These are phyloP conservation scores for Phallus indusiatus DNA, from an alignment of 768 basidiomycete genomes.

Conservation along the genomic window DNA sequence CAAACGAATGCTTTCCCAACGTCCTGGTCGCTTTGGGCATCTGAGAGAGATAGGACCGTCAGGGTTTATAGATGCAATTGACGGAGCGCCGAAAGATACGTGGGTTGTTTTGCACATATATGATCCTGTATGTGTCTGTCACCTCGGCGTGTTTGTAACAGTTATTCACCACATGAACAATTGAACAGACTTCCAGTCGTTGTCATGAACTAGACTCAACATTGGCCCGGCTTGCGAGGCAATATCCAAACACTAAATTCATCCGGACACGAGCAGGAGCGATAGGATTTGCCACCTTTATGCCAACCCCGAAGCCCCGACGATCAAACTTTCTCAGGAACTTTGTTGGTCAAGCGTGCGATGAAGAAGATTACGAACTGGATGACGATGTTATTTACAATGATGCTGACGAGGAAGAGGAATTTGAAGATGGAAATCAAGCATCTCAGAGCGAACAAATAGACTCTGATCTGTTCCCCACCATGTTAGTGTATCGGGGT, in stretches of 20 bases:
- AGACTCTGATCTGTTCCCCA: constrained; percentile 73
- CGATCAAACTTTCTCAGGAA: not conserved
- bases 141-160: not conserved
- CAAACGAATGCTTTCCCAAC: constrained; percentile 36
- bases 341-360: constrained; percentile 15
- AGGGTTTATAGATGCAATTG: constrained; percentile 67
- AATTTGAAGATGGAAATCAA: constrained; percentile 32
- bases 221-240: constrained; percentile 58
- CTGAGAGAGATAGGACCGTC: constrained; percentile 68
- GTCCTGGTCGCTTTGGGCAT: constrained; percentile 59
- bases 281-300: constrained; percentile 55
- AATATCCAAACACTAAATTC: constrained; percentile 66
- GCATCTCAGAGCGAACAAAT: constrained; percentile 49
- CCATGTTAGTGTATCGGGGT: constrained; percentile 66
- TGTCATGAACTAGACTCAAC: constrained; percentile 64
- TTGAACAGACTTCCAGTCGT: constrained; percentile 56
- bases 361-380: constrained; percentile 21
- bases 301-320: constrained; percentile 15
- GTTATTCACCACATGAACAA: not conserved
- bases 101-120: constrained; percentile 88
- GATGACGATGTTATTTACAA: constrained; percentile 45
- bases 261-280: constrained; percentile 70
- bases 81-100: constrained; percentile 53
- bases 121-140: constrained; percentile 49
- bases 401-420: constrained; percentile 19